Percentiles rank a stretch among this genome's conserved stretches.
These are phyloP conservation scores for Stereum hirsutum DNA, from an alignment of 1,284 basidiomycete species.

Conservation along the genomic window DNA sequence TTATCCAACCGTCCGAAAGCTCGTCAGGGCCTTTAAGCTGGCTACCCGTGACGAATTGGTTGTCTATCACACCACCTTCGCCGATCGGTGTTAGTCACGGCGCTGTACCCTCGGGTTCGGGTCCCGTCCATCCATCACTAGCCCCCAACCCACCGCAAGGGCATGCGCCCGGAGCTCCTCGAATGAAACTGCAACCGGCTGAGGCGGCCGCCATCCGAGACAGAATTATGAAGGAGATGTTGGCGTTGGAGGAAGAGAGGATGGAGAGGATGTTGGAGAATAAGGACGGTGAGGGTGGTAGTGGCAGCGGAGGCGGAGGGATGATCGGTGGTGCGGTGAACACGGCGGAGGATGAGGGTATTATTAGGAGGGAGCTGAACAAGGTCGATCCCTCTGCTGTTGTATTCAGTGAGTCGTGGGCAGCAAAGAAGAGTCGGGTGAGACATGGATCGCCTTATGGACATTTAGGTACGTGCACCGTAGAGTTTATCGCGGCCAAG, in stretches of 20 bases:
- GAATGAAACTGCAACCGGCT: conserved; percentile 62
- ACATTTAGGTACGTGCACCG: conserved; percentile 64
- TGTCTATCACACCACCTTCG: conserved; percentile 25
- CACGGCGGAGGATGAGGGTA: conserved; percentile 81
- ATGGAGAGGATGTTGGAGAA: conserved; percentile 89
- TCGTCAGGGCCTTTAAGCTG: conserved; percentile 37
- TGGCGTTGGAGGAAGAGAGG: conserved; percentile 91
- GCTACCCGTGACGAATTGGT: conserved; percentile 61
- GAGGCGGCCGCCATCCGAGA: conserved; percentile 89
- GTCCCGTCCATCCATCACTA: conserved; percentile 19
- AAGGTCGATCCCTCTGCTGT: conserved; percentile 95
- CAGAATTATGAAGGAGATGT: conserved; percentile 99
- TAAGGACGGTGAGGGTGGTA: conserved; percentile 43
- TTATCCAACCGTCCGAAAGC: conserved; percentile 17
- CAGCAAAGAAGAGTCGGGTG: conserved; percentile 91
- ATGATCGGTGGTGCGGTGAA: too few species aligned
- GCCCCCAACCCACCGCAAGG: conserved; percentile 13
- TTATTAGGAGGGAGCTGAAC: conserved; percentile 89
- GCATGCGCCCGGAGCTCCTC: conserved; percentile 17
- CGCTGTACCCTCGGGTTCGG: conserved; percentile 1
- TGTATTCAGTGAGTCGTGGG: conserved; percentile 95
- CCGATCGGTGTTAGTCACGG: conserved; percentile 7
- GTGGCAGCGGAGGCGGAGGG: conserved; percentile 26
- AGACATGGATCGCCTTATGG: conserved; percentile 92
- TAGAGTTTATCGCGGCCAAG: background rate